A percentile compares a stretch with the other conserved stretches of the same genome.
Conservation (phyloP, 345 rosid genomes). For the Aurinia saxatilis region DNA sequence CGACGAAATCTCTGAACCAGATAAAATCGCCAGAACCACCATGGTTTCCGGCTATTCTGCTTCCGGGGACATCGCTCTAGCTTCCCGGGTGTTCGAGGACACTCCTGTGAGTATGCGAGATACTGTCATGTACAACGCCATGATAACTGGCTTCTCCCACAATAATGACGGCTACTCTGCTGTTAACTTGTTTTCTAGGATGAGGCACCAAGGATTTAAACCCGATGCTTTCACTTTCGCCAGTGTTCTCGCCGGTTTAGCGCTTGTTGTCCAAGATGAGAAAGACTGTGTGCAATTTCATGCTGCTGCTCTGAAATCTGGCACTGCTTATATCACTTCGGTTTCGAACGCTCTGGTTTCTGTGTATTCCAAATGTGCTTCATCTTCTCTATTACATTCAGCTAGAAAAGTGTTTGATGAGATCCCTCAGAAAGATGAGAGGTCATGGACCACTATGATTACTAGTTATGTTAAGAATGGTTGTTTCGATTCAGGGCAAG, state of each 20-base stretch:
- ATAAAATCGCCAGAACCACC: conserved; percentile 33
- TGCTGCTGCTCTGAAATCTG: conserved; percentile 28
- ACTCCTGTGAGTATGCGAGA: conserved; percentile 27
- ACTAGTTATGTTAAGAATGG: conserved; percentile 29
- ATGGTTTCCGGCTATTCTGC: conserved; percentile 30
- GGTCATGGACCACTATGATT: conserved; percentile 35
- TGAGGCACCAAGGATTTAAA: conserved; percentile 24
- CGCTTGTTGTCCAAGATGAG: conserved; percentile 21
- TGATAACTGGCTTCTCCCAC: conserved; percentile 29
- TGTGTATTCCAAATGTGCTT: conserved; percentile 23
- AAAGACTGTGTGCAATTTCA: conserved; percentile 28
- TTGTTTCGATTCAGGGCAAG: conserved; percentile 19
- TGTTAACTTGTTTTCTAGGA: conserved; percentile 12
- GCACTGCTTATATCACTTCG: conserved; percentile 22
- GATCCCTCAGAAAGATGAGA: conserved; percentile 29
- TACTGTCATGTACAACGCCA: conserved; percentile 31
- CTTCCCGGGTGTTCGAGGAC: conserved; percentile 14
- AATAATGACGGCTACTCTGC: conserved; percentile 25
- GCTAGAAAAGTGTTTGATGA: conserved; percentile 32
- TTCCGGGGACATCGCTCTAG: conserved; percentile 5
- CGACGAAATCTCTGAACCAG: conserved; percentile 26
- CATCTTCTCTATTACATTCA: conserved; percentile 3
- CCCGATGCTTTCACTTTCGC: conserved; percentile 32
- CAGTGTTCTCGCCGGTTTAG: conserved; percentile 22
- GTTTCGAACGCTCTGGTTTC: conserved; percentile 28